phyloP scores from a whole-genome alignment of 164 flowering plant species.

The Aristolochia californica region DNA sequence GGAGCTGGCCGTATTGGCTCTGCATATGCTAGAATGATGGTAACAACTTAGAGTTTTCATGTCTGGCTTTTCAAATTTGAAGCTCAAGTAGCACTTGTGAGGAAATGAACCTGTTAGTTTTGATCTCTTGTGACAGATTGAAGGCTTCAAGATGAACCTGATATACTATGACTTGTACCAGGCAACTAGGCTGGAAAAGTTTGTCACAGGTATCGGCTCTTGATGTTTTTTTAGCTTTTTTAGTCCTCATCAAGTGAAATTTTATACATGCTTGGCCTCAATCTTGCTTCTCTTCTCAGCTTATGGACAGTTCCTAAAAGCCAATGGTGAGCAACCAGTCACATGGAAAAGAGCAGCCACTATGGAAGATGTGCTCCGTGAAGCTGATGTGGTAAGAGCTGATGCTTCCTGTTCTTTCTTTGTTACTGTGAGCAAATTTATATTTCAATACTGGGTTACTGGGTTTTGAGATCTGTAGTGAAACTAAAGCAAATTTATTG shows the following conservation, averaged over 20 bases:
- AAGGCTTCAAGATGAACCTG: conserved; percentile 98
- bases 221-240: not conserved
- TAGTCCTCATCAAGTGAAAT: not conserved
- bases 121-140: conserved; percentile 38
- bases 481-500: conserved; percentile 3
- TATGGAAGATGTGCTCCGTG: conserved; percentile 82
- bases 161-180: conserved; percentile 93
- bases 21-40: conserved; percentile 99
- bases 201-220: conserved; percentile 62
- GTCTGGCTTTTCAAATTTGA: not conserved
- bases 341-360: conserved; percentile 81
- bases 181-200: conserved; percentile 89
- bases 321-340: conserved; percentile 78
- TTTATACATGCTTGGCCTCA: not conserved
- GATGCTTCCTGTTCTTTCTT: not conserved
- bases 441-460: not conserved
- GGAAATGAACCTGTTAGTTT: too few species aligned
- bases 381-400: conserved; percentile 71
- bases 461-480: not conserved
- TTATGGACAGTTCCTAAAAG: conserved; percentile 76
- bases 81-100: too few species aligned
- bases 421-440: not conserved
- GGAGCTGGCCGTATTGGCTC: conserved; percentile 99
- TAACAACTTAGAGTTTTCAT: conserved; percentile 13
- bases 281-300: conserved; percentile 29